phyloP scores from a whole-genome alignment of 805 yeast genomes.

The Hanseniaspora vineae region DNA sequence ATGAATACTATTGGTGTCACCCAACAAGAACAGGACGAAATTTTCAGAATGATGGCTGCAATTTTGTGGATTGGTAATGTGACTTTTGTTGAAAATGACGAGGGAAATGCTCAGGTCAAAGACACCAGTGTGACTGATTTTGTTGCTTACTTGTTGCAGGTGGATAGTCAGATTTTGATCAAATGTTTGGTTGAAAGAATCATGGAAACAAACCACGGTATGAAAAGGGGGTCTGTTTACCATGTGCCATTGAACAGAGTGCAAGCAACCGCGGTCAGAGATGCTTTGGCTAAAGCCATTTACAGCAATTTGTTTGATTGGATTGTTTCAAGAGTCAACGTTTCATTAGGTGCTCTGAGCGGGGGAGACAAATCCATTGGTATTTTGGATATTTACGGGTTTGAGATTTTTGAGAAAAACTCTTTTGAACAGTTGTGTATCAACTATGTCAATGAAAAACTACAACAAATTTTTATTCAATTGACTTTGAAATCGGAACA shows the following conservation, averaged over 20 bases:
- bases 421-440: conserved; percentile 93
- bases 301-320: conserved; percentile 90
- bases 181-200: conserved; percentile 67
- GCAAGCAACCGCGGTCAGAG: conserved; percentile 91
- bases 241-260: conserved; percentile 86
- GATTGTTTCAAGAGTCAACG: conserved; percentile 87
- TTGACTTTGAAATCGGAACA: conserved; percentile 93
- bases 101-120: conserved; percentile 69
- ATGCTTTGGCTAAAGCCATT: conserved; percentile 88
- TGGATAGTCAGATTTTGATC: conserved; percentile 50
- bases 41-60: conserved; percentile 73
- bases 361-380: conserved; percentile 66
- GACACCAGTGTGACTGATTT: conserved; percentile 89
- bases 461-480: conserved; percentile 93
- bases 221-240: conserved; percentile 81
- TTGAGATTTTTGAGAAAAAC: conserved; percentile 89
- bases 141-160: conserved; percentile 83
- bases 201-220: conserved; percentile 83
- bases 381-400: conserved; percentile 89
- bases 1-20: conserved; percentile 79
- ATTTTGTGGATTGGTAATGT: conserved; percentile 93
- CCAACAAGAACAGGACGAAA: conserved; percentile 77
- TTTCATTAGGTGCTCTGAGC: conserved; percentile 47
- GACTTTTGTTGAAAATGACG: conserved; percentile 72
- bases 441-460: conserved; percentile 89